phyloP scores from a whole-genome alignment of 371 early-diverging fungal genomes.

The Enterospora canceri region DNA sequence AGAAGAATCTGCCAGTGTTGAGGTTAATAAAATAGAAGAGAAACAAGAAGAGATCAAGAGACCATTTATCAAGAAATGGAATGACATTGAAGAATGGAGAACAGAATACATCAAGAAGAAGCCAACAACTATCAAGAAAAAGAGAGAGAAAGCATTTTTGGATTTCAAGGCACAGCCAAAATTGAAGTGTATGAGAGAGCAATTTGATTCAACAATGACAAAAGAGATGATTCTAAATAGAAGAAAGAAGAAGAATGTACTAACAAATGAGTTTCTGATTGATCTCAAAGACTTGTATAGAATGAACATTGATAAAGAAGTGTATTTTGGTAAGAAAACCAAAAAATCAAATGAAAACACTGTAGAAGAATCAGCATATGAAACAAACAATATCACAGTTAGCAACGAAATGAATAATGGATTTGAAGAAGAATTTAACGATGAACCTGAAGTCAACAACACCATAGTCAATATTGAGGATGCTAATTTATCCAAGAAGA shows the following conservation, averaged over 20 bases:
- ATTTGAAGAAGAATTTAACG: too few species aligned
- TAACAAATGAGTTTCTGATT: slow-evolving; percentile 47
- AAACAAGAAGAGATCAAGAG: too few species aligned
- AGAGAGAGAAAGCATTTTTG: slow-evolving; percentile 37
- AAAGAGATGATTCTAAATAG: slow-evolving; percentile 40
- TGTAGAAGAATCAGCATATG: slow-evolving; percentile 13
- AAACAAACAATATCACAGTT: neutral
- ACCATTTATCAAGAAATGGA: slow-evolving; percentile 56
- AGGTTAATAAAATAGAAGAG: too few species aligned
- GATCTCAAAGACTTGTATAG: slow-evolving; percentile 45
- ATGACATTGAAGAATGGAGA: slow-evolving; percentile 54
- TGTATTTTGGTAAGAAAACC: too few species aligned
- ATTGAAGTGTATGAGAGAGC: slow-evolving; percentile 25
- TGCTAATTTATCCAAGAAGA: too few species aligned
- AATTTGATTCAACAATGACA: slow-evolving; percentile 29
- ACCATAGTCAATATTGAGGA: slow-evolving; percentile 1
- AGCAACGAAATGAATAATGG: too few species aligned
- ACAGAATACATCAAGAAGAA: slow-evolving; percentile 23
- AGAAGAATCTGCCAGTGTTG: too few species aligned
- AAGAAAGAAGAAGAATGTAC: slow-evolving; percentile 40
- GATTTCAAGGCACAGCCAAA: slow-evolving; percentile 38
- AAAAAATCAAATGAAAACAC: slow-evolving; percentile 13
- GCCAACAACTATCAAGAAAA: slow-evolving; percentile 10
- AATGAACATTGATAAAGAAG: slow-evolving; percentile 28
- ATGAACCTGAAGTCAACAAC: neutral